Evolutionary conservation across 2,329 filamentous ascomycete genomes (phyloP), one percentile per base, ranked within the genome.

Genomic region (Xylaria sp.): DNA sequence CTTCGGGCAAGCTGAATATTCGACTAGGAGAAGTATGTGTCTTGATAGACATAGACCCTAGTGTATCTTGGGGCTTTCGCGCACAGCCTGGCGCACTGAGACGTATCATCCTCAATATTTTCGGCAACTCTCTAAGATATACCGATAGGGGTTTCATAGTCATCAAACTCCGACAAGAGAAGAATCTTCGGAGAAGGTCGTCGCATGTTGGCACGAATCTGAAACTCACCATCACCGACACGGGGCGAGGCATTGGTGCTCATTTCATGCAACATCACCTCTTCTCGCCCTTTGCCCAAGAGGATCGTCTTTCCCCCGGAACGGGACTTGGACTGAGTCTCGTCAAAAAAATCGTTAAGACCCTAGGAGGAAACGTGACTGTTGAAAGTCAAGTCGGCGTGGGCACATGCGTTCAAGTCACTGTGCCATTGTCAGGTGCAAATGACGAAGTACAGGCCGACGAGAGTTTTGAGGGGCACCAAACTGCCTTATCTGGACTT

Each of bases 321-420:
- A 87, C 87, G 0, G 90, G 90, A 0, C 80, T 93, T 0, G 90
- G 90, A 0, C 79, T 93, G 33, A 89, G 87, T 46, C 86, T 92
- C 9, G 89, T 92, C 2, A 84, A 85, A 23, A 80, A 82, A 59
- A 87, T 92, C 5, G 84, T 71, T 0, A 63, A 38, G 13, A 60
- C 56, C n/a, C 36, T 74, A 2, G 40, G 58, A 0, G 72, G 70
- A 4, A 57, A 46, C 3, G 65, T 75, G 28, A 63, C 46, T n/a
- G 58, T 74, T 15, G 56, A 73, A 20, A 73, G 71, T 28, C 56
- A 73, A 42, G 33, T 71, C 1, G 66, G 10, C 63, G 67, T 4
- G 60, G 70, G 73, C 7, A 83, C 82, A 1, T 78, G 73, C 0
- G 77, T 83, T 0, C 72, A 73, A 0, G 80, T 83, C 4, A 75